A percentile compares a stretch with the other conserved stretches of the same genome.
Conservation (phyloP, 2,329 filamentous ascomycete genomes). For the Diaporthe batatas region DNA sequence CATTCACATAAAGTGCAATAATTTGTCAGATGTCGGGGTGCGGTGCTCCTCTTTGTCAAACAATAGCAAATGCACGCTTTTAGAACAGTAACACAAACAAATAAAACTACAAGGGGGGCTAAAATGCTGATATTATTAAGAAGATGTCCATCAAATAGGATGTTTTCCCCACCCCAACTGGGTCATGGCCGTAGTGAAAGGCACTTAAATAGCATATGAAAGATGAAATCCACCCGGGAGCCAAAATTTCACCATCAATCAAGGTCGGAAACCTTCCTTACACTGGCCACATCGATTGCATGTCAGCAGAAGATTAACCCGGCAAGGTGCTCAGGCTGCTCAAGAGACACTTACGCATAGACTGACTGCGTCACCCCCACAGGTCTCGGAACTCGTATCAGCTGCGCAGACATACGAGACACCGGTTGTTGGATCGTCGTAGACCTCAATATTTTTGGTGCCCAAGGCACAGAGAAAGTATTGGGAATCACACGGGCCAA, state of each 20-base stretch:
- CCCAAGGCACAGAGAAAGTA: conserved; percentile 35
- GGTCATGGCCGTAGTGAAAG: background rate
- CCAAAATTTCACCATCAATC: background rate
- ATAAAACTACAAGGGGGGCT: background rate
- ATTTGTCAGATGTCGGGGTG: too few species aligned
- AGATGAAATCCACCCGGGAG: background rate
- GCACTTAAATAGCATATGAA: background rate
- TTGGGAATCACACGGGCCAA: conserved; percentile 26
- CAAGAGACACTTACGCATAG: conserved; percentile 26
- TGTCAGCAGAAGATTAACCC: background rate
- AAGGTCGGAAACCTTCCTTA: background rate
- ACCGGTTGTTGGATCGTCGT: conserved; percentile 37
- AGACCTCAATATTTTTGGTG: conserved; percentile 24
- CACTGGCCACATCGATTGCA: background rate
- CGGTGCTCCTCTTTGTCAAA: too few species aligned
- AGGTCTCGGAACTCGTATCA: conserved; percentile 32
- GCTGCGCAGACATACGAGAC: conserved; percentile 29
- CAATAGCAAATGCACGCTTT: background rate
- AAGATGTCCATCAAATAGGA: background rate
- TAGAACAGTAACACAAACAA: background rate
- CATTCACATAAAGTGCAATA: too few species aligned
- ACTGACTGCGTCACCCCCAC: conserved; percentile 28
- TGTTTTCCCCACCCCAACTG: too few species aligned
- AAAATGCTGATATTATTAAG: background rate
- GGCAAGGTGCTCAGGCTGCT: too few species aligned